These are phyloP conservation scores for Polyporus arcularius DNA, from an alignment of 768 basidiomycete species.

Conservation along the genomic window DNA sequence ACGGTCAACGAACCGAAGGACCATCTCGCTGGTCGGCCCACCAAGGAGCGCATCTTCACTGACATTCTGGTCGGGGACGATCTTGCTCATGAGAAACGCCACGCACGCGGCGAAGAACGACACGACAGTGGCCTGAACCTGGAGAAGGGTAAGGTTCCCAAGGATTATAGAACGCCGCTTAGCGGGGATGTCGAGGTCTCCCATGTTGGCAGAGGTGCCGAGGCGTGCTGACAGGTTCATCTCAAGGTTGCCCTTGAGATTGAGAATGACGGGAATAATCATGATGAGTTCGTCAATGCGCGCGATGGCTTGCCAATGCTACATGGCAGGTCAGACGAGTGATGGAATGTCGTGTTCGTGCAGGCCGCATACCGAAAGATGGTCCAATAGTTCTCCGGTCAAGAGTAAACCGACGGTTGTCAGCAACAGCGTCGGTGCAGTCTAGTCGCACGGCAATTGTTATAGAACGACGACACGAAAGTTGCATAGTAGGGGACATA, in stretches of 20 bases:
- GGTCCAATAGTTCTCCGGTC: conserved; percentile 87
- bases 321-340: background rate
- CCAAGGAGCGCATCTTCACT: conserved; percentile 14
- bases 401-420: conserved; percentile 84
- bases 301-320: conserved; percentile 90
- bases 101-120: conserved; percentile 84
- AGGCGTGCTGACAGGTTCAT: conserved; percentile 97
- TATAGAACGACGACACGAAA: background rate
- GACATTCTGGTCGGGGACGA: conserved; percentile 45
- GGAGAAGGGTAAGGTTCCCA: conserved; percentile 84
- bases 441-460: conserved; percentile 44
- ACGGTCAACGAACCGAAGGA: background rate
- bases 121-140: conserved; percentile 91
- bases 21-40: background rate
- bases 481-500: conserved; percentile 33
- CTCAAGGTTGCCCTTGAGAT: conserved; percentile 97
- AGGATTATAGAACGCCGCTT: conserved; percentile 65
- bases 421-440: conserved; percentile 83
- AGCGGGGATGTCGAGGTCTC: conserved; percentile 77
- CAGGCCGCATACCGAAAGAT: conserved; percentile 65
- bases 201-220: conserved; percentile 93
- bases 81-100: conserved; percentile 68
- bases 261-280: conserved; percentile 91
- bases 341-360: conserved; percentile 4
- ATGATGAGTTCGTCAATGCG: conserved; percentile 94